These are phyloP conservation scores for Sporisorium graminicola DNA, from an alignment of 1,284 basidiomycete genomes.

Conservation along the genomic window DNA sequence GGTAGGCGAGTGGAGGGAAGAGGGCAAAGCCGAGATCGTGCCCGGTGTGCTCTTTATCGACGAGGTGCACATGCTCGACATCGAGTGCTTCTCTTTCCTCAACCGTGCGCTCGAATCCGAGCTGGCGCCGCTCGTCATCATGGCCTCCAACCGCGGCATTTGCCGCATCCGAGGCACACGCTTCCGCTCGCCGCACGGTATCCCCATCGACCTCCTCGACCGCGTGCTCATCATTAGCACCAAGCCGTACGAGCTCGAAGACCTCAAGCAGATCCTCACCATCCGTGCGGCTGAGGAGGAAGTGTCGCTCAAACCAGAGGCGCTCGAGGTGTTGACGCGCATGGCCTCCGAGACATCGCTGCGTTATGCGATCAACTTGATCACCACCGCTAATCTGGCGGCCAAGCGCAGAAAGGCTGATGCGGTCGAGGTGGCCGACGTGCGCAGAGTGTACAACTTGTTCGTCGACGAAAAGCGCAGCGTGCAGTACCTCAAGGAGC, in stretches of 20 bases:
- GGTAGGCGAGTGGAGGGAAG: conserved; percentile 97
- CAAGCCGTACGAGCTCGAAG: conserved; percentile 84
- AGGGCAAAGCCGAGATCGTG: conserved; percentile 97
- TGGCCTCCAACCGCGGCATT: conserved; percentile 97
- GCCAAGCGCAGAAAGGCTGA: conserved; percentile 82
- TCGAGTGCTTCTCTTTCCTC: conserved; percentile 98
- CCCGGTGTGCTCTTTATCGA: conserved; percentile 79
- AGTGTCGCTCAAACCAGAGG: conserved; percentile 83
- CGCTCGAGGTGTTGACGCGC: conserved; percentile 81
- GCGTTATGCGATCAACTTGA: conserved; percentile 90
- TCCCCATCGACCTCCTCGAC: conserved; percentile 94
- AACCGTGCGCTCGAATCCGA: conserved; percentile 96
- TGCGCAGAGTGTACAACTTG: conserved; percentile 79
- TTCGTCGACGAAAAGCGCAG: conserved; percentile 97
- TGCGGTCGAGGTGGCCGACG: conserved; percentile 82
- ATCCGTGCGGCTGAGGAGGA: conserved; percentile 98
- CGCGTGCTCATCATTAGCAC: conserved; percentile 96
- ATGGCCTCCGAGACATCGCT: conserved; percentile 82
- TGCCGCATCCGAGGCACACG: conserved; percentile 94
- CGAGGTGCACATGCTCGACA: conserved; percentile 96
- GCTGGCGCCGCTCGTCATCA: conserved; percentile 93
- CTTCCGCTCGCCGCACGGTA: conserved; percentile 91
- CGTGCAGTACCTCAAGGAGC: conserved; percentile 87
- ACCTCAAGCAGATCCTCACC: conserved; percentile 90
- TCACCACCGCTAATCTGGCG: conserved; percentile 87